A percentile compares a stretch with the other conserved stretches of the same genome.
phyloP scores from a whole-genome alignment of 192 early-diverging fungal genomes.

The Tieghemiomyces parasiticus region DNA sequence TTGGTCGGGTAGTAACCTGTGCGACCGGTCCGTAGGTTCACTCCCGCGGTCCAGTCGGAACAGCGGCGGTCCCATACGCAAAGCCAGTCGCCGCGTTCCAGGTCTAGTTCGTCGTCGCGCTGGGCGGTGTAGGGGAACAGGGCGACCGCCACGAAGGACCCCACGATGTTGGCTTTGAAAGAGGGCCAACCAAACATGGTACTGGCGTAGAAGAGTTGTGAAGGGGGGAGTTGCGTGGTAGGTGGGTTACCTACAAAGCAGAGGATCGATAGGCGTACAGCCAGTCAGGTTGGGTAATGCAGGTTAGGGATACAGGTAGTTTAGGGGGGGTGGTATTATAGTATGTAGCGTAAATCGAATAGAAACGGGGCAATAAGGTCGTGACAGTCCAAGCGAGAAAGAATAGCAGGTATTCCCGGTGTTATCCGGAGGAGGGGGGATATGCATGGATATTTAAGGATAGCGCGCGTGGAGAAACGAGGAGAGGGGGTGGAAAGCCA shows the following conservation, averaged over 20 bases:
- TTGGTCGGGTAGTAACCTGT: slow-evolving; percentile 2
- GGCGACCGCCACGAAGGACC: not conserved
- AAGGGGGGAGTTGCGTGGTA: not conserved
- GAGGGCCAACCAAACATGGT: not conserved
- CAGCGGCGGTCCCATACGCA: slow-evolving; percentile 10
- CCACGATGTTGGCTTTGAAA: not conserved
- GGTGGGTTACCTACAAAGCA: not conserved
- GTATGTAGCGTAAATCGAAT: not conserved
- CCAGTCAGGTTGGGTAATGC: not conserved
- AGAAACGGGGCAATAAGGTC: not conserved
- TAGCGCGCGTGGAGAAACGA: too few relatives aligned
- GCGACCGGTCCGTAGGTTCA: not conserved
- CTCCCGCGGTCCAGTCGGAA: not conserved
- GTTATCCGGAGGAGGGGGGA: too few relatives aligned
- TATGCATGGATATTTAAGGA: too few relatives aligned
- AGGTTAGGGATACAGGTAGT: not conserved
- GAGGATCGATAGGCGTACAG: not conserved
- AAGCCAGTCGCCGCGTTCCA: not conserved
- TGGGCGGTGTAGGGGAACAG: not conserved
- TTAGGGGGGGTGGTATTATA: not conserved
- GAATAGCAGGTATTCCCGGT: too few relatives aligned
- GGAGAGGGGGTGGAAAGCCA: too few relatives aligned
- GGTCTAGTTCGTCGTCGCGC: not conserved
- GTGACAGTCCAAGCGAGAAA: too few relatives aligned
- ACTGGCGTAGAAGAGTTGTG: too few relatives aligned